Conservation (phyloP, 2,329 filamentous ascomycete species). For the Colletotrichum paranaense region DNA sequence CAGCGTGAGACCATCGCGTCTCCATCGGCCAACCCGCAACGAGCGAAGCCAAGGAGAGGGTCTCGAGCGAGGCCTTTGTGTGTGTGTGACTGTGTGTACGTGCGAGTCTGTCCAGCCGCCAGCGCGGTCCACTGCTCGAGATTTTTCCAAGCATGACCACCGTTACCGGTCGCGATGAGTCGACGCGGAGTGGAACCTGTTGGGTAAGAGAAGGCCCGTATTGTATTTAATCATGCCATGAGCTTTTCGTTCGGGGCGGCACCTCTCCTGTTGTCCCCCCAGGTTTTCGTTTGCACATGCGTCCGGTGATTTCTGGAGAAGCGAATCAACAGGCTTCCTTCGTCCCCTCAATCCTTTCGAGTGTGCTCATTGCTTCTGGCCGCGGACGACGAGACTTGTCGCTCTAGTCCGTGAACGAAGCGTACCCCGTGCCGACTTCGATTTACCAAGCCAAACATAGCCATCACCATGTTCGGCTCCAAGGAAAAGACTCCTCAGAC, state of each 20-base stretch:
- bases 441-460: background rate
- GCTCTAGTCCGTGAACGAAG: constrained; percentile 13
- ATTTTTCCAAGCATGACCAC: constrained; percentile 25
- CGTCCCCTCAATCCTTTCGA: constrained; percentile 11
- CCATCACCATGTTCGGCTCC: constrained; percentile 29
- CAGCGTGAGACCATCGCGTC: constrained; percentile 9
- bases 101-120: background rate
- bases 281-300: constrained; percentile 27
- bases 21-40: constrained; percentile 30
- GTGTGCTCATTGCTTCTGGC: constrained; percentile 10
- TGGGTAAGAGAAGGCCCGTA: constrained; percentile 22
- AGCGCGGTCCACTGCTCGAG: constrained; percentile 19
- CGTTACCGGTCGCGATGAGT: constrained; percentile 32
- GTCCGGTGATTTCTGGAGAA: constrained; percentile 29
- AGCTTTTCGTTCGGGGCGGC: constrained; percentile 9
- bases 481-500: constrained; percentile 31
- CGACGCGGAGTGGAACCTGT: constrained; percentile 32
- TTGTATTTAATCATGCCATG: constrained; percentile 33
- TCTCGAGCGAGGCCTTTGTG: constrained; percentile 24
- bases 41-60: constrained; percentile 17
- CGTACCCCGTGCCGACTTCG: background rate
- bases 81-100: background rate
- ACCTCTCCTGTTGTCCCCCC: constrained; percentile 13
- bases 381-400: constrained; percentile 16
- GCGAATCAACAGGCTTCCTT: constrained; percentile 22